Evolutionary conservation across 495 filamentous ascomycete species (phyloP).

Genomic region (Penicillium angulare): DNA sequence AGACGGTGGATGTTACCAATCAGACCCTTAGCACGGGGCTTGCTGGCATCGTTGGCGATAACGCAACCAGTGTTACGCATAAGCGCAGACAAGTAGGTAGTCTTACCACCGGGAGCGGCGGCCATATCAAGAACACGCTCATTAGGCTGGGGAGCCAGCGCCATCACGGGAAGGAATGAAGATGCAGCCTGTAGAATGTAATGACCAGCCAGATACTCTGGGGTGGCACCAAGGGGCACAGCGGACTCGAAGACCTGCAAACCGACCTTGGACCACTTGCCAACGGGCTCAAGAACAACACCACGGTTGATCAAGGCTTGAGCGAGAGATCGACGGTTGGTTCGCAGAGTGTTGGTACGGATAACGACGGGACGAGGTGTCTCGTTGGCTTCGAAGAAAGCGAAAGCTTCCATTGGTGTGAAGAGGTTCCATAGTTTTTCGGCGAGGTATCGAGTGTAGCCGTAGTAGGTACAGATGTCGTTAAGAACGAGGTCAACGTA

Average conservation of each 20-base stretch:
- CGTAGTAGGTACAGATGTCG: slow-evolving; percentile 93
- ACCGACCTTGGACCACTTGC: slow-evolving; percentile 98
- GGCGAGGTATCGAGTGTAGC: slow-evolving; percentile 79
- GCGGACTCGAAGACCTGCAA: slow-evolving; percentile 92
- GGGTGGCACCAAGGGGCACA: slow-evolving; percentile 95
- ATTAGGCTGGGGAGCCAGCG: slow-evolving; percentile 86
- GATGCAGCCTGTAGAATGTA: slow-evolving; percentile 98
- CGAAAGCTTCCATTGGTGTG: slow-evolving; percentile 89
- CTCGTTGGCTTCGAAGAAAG: slow-evolving; percentile 99
- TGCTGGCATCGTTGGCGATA: slow-evolving; percentile 96
- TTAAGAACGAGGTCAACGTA: slow-evolving; percentile 83
- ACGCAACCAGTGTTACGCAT: slow-evolving; percentile 98
- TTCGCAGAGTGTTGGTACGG: slow-evolving; percentile 92
- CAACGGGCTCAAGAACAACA: slow-evolving; percentile 92
- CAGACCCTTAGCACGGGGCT: slow-evolving; percentile 87
- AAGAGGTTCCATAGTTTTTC: slow-evolving; percentile 90
- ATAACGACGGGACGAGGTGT: slow-evolving; percentile 81
- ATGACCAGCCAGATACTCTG: slow-evolving; percentile 94
- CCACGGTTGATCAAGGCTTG: slow-evolving; percentile 96
- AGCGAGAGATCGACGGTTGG: slow-evolving; percentile 86
- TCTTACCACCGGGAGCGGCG: slow-evolving; percentile 96
- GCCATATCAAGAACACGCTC: slow-evolving; percentile 95
- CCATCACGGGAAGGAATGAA: slow-evolving; percentile 97
- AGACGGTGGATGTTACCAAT: slow-evolving; percentile 98
- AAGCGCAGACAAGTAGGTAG: slow-evolving; percentile 90